Evolutionary conservation across 129 eudicot species (phyloP), one percentile per base, ranked within the genome.

Genomic region (Chrysanthemum makinoi): DNA sequence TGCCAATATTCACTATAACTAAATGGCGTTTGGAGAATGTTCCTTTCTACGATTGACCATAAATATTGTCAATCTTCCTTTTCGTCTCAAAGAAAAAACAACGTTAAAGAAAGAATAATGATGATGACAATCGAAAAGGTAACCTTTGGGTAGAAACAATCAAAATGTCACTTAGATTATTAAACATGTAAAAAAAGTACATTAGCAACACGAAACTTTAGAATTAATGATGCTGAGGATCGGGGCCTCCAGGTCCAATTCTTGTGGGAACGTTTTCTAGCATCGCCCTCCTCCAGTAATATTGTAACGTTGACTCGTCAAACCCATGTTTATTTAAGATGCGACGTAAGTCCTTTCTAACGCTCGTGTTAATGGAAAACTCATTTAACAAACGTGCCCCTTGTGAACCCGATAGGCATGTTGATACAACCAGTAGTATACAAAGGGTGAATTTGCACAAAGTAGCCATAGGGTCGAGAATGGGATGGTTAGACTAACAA

Each of bases 171-270:
- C 17, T 64, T 64, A 35, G 15, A 65, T 53, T 52, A 15, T 0
- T 28, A 52, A 69, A 35, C 1, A 24, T 1, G 16, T 0, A 35
- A 65, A 6, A 54, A 68, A 76, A 57, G 2, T 17, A 67, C 17
- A 22, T 70, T 13, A 68, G 54, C 35, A 73, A 63, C 30, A 51
- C 50, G 9, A 17, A 76, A 57, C 49, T 58, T 62, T 69, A 43
- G 12, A 26, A 46, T 69, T 85, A 52, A 73, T 85, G 89, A 73
- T 82, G 84, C 43, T 85, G 80, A 63, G 84, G 69, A 68, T 85
- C 89, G 0, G 86, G 89, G 17, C 88, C 88, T 68, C 75, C 88
- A 4, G 85, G 88, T 2, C 84, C 67, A 20, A 79, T 54, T 69
- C 86, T 79, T 6, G 62, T 46, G 9, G 80, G 80, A 56, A 64